Evolutionary conservation across 352 stramenopile genomes (phyloP).

Genomic region (Thraustochytrium striatum): DNA sequence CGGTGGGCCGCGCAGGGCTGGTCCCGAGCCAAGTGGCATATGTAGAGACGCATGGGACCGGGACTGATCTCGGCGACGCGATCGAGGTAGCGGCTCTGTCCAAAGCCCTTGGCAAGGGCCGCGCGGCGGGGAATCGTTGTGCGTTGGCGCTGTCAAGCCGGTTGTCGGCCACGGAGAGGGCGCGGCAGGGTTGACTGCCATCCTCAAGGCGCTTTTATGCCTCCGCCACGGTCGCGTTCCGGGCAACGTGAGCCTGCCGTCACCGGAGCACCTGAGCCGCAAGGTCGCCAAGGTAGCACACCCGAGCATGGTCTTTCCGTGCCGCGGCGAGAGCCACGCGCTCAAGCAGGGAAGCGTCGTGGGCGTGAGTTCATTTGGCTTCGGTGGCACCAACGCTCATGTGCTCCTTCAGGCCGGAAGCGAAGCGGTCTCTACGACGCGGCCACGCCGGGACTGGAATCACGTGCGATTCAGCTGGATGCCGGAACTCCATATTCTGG

Average conservation of each 20-base stretch:
- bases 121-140: slow-evolving; percentile 52
- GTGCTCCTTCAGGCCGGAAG: not conserved
- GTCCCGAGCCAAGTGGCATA: slow-evolving; percentile 51
- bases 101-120: not conserved
- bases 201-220: slow-evolving; percentile 58
- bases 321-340: not conserved
- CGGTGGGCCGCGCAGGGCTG: slow-evolving; percentile 37
- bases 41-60: slow-evolving; percentile 61
- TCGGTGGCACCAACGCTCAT: slow-evolving; percentile 50
- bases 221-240: not conserved
- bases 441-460: too few relatives aligned
- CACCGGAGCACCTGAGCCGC: not conserved
- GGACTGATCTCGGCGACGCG: slow-evolving; percentile 59
- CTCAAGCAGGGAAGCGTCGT: not conserved
- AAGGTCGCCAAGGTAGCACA: slow-evolving; percentile 1
- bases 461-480: too few relatives aligned
- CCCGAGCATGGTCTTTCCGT: slow-evolving; percentile 3
- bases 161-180: slow-evolving; percentile 61
- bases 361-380: slow-evolving; percentile 38
- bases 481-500: too few relatives aligned
- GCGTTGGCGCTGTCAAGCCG: slow-evolving; percentile 58
- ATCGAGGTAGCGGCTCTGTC: slow-evolving; percentile 54
- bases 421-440: too few relatives aligned
- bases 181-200: slow-evolving; percentile 55
- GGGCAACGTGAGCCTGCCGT: not conserved